phyloP scores from a whole-genome alignment of 768 basidiomycete species.

The Chalciporus piperatus region DNA sequence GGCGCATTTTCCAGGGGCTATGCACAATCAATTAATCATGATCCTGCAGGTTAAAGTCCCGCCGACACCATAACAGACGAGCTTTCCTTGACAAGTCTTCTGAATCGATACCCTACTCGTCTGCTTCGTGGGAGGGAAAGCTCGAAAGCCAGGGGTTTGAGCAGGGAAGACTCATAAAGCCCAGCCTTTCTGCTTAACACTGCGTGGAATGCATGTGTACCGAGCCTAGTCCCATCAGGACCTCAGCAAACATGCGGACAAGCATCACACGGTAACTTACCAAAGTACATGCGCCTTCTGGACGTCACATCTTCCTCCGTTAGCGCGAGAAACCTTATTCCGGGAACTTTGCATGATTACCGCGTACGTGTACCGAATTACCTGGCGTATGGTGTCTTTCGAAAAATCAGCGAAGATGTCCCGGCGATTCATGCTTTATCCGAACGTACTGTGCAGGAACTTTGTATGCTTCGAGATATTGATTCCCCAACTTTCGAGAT shows the following conservation, averaged over 20 bases:
- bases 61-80: constrained; percentile 18
- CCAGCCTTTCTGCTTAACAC: constrained; percentile 56
- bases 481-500: constrained; percentile 62
- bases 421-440: not conserved
- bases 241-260: constrained; percentile 3
- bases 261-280: constrained; percentile 38
- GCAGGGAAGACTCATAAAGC: constrained; percentile 42
- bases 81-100: constrained; percentile 39
- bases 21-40: not conserved
- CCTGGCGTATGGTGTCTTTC: constrained; percentile 60
- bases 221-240: constrained; percentile 54
- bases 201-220: constrained; percentile 72
- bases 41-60: constrained; percentile 12
- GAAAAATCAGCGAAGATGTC: constrained; percentile 1
- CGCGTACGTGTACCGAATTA: constrained; percentile 55
- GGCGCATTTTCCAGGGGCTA: not conserved
- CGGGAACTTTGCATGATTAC: constrained; percentile 47
- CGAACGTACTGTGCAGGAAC: constrained; percentile 55
- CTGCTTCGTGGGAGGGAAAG: constrained; percentile 46
- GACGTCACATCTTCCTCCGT: constrained; percentile 41
- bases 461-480: constrained; percentile 39
- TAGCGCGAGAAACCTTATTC: constrained; percentile 38
- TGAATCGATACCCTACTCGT: constrained; percentile 44
- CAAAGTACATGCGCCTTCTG: constrained; percentile 56
- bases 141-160: constrained; percentile 50